Base-by-base conservation (phyloP, 768 basidiomycete species). In the Naganishia vaughanmartiniae region DNA sequence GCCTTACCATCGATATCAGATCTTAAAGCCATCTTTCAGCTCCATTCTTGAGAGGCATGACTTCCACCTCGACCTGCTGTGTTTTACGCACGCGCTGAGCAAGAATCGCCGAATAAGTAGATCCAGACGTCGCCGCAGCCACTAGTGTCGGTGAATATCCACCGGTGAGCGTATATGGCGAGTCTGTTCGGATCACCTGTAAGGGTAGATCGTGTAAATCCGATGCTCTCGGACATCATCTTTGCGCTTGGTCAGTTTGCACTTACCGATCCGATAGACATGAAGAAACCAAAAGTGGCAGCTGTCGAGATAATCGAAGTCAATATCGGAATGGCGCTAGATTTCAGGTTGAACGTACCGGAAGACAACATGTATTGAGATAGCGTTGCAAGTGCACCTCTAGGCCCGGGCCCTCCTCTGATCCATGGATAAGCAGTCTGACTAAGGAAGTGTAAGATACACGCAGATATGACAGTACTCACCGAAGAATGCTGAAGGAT, bases 321-420 rank as follows among this genome's bases (percentile, higher is more conserved):
- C 28, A 24, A 34, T 5, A 30, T 4, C 24, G 14, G 4, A 30
- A 1, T 63, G 24, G 24, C 14, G 7, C 21, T 26, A n/a, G 60
- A 34, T 2, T 15, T 4, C 4, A 21, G 6, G 65, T 21, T 14
- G 12, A n/a, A 9, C 66, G 33, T 54, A 69, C 67, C 74, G 5
- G 95, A 98, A 77, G 91, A 92, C 33, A 97, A 87, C 96, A 99
- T 99, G 82, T 97, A 98, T 76, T 94, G 92, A 17, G 94, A 95
- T 63, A 99, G 87, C 0, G 96, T 96, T 4, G 92, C 89, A 30
- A 98, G 84, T 60, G 88, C 83, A 14, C 96, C 96, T 77, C 93
- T 87, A 30, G 92, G 93, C 30, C 96, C 96, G 10, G 91, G 89
- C 54, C 95, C 95, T 74, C 87, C 87, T 78, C 94, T 95, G 76